Evolutionary conservation across 768 basidiomycete genomes (phyloP).

Genomic region (Rhizopogon vesiculosus): DNA sequence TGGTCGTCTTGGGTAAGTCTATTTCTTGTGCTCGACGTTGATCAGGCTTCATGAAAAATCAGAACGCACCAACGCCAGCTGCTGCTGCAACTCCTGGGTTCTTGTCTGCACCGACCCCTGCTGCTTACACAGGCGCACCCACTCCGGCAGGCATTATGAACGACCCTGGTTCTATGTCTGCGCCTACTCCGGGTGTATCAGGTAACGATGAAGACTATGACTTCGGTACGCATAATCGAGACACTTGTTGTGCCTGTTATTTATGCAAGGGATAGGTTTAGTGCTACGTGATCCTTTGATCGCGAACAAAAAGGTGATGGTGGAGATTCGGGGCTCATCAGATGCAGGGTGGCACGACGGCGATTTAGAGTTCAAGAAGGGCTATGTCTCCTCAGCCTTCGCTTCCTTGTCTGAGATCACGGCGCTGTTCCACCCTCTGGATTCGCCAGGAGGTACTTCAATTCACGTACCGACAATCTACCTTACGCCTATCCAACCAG

Average conservation of each 20-base stretch:
- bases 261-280: conserved; percentile 23
- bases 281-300: conserved; percentile 26
- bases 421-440: conserved; percentile 23
- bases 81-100: conserved; percentile 34
- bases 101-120: conserved; percentile 26
- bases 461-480: conserved; percentile 37
- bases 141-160: conserved; percentile 20
- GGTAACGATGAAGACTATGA: conserved; percentile 23
- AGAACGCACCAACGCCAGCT: conserved; percentile 35
- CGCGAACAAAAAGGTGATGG: conserved; percentile 22
- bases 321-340: conserved; percentile 23
- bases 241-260: neutral
- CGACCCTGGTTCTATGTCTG: conserved; percentile 14
- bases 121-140: conserved; percentile 24
- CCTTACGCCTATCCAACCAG: conserved; percentile 36
- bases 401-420: conserved; percentile 21
- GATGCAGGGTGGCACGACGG: conserved; percentile 20
- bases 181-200: conserved; percentile 26
- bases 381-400: conserved; percentile 24
- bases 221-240: neutral
- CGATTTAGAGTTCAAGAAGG: conserved; percentile 22
- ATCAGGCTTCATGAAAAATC: conserved; percentile 24
- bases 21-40: conserved; percentile 24
- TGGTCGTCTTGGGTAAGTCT: conserved; percentile 30
- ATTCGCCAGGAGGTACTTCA: conserved; percentile 28